phyloP scores from a whole-genome alignment of 2,329 filamentous ascomycete species.

The Aspergillus fumigatiaffinis region DNA sequence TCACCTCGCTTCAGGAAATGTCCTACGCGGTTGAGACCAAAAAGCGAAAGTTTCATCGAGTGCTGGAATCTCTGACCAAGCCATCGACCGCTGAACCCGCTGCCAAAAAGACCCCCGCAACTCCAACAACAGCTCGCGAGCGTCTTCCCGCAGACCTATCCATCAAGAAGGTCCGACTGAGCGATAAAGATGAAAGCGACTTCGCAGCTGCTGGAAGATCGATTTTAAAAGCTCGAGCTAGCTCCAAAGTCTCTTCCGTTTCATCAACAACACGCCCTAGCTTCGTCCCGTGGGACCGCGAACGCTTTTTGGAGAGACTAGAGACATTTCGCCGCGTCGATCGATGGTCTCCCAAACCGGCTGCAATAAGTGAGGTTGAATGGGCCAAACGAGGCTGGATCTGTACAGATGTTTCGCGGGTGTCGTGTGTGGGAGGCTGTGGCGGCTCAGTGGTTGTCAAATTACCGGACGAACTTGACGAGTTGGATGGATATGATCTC shows the following conservation, averaged over 20 bases:
- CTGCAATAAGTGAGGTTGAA: conserved; percentile 78
- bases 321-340: conserved; percentile 88
- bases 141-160: conserved; percentile 24
- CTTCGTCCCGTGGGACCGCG: conserved; percentile 82
- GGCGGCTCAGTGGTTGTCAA: conserved; percentile 80
- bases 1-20: conserved; percentile 25
- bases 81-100: conserved; percentile 19
- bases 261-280: conserved; percentile 51
- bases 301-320: conserved; percentile 73
- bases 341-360: conserved; percentile 89
- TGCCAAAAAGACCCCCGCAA: conserved; percentile 16
- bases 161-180: conserved; percentile 34
- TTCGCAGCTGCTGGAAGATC: conserved; percentile 22
- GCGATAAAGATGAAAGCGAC: conserved; percentile 16
- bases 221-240: conserved; percentile 25
- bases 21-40: conserved; percentile 45
- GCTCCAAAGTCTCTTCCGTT: conserved; percentile 25
- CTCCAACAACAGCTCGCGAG: conserved; percentile 20
- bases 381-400: conserved; percentile 95
- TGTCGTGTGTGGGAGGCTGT: conserved; percentile 77
- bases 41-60: conserved; percentile 46
- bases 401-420: conserved; percentile 76
- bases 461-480: conserved; percentile 63
- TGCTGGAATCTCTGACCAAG: conserved; percentile 43
- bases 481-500: conserved; percentile 43